phyloP scores from a whole-genome alignment of 2,329 filamentous ascomycete species.

The Fusarium continuum region DNA sequence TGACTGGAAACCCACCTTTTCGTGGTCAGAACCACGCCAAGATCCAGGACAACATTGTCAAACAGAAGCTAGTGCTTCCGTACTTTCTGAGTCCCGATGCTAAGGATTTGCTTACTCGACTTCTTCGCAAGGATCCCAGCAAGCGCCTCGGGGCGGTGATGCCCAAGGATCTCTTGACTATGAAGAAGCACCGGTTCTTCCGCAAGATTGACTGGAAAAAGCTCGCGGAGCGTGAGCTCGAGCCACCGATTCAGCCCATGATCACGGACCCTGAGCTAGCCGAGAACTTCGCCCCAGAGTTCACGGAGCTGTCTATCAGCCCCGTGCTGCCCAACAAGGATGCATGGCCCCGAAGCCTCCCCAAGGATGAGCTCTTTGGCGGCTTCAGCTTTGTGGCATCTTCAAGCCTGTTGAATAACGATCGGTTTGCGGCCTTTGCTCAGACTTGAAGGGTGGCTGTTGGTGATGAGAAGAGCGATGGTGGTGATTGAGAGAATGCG shows the following conservation, averaged over 20 bases:
- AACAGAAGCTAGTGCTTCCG: conserved; percentile 87
- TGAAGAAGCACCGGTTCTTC: conserved; percentile 97
- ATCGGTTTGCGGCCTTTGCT: conserved; percentile 50
- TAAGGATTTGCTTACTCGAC: conserved; percentile 89
- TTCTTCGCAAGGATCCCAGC: conserved; percentile 89
- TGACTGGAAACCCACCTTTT: conserved; percentile 93
- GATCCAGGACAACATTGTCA: conserved; percentile 94
- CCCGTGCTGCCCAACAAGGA: conserved; percentile 66
- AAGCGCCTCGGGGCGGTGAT: conserved; percentile 90
- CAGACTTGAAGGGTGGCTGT: conserved; percentile 19
- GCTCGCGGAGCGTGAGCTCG: conserved; percentile 81
- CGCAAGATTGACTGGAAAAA: conserved; percentile 94
- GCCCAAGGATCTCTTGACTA: conserved; percentile 83
- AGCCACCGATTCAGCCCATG: conserved; percentile 89
- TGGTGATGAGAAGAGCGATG: neutral
- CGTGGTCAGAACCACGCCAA: conserved; percentile 90
- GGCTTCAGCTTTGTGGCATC: conserved; percentile 72
- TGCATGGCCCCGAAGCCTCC: conserved; percentile 51
- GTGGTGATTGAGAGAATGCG: neutral
- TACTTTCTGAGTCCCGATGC: conserved; percentile 93
- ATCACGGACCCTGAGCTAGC: conserved; percentile 96
- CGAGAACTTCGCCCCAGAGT: conserved; percentile 95
- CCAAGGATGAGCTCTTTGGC: conserved; percentile 67
- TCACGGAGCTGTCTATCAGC: conserved; percentile 85
- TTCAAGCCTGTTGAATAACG: conserved; percentile 63